Percentiles rank a stretch among this genome's conserved stretches.
These are phyloP conservation scores for Monoraphidium neglectum DNA, from an alignment of 139 green algal genomes.

Conservation along the genomic window DNA sequence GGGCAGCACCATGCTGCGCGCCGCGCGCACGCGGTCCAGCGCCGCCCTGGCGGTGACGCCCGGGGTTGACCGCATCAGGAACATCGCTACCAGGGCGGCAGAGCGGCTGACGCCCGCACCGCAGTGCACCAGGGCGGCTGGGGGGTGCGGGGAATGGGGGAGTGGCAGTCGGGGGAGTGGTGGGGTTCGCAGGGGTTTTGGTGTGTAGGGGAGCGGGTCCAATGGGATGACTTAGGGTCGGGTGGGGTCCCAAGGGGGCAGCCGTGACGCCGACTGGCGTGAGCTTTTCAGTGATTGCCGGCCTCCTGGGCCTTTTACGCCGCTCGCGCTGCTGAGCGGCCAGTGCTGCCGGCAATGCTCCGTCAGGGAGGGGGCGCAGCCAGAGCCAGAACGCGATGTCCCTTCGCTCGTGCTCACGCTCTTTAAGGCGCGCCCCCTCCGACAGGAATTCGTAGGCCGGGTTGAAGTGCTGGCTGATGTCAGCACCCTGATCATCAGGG, in stretches of 20 bases:
- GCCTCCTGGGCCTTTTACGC: too few relatives aligned
- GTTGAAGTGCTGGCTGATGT: constrained; percentile 68
- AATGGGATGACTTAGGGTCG: too few relatives aligned
- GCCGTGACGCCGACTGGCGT: too few relatives aligned
- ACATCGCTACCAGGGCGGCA: constrained; percentile 73
- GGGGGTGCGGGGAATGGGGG: not conserved
- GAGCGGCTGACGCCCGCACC: constrained; percentile 77
- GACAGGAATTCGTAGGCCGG: constrained; percentile 73
- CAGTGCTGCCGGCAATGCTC: too few relatives aligned
- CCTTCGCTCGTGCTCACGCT: constrained; percentile 27
- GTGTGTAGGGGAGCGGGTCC: too few relatives aligned
- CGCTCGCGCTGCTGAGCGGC: too few relatives aligned
- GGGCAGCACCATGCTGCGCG: constrained; percentile 56
- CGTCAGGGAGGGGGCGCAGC: too few relatives aligned
- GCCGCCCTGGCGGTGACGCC: not conserved
- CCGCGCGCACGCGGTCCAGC: constrained; percentile 17
- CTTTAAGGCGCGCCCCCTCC: constrained; percentile 39
- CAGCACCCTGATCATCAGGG: constrained; percentile 42
- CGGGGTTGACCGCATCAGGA: constrained; percentile 74
- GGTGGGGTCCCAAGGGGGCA: too few relatives aligned
- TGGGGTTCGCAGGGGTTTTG: too few relatives aligned
- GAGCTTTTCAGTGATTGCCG: too few relatives aligned
- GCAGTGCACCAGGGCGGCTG: constrained; percentile 84
- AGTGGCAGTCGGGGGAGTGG: not conserved
- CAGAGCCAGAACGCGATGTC: too few relatives aligned